Evolutionary conservation across 2,329 filamentous ascomycete genomes (phyloP).

Genomic region (Ophiocordyceps robertsii): DNA sequence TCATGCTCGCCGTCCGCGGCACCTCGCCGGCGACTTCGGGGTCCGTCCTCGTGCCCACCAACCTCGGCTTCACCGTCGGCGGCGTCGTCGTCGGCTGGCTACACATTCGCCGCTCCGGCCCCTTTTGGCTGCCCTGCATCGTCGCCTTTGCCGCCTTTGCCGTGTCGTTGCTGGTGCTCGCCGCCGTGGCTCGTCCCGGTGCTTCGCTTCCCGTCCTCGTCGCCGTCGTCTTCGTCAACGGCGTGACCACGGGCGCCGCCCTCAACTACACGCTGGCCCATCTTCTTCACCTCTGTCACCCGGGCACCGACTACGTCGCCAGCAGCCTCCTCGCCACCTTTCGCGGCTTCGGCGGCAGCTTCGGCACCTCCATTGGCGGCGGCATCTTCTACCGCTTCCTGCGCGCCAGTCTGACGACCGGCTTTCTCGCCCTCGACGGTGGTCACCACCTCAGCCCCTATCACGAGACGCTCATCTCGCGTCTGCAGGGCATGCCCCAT

Average conservation of each 20-base stretch:
- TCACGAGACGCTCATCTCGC: conserved; percentile 36
- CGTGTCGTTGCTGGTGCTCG: neutral
- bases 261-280: conserved; percentile 77
- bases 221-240: conserved; percentile 40
- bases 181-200: neutral
- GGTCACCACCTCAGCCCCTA: conserved; percentile 15
- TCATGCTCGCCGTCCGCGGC: conserved; percentile 37
- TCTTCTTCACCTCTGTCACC: conserved; percentile 55
- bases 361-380: conserved; percentile 67
- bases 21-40: conserved; percentile 53
- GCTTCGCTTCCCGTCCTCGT: conserved; percentile 47
- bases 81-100: conserved; percentile 61
- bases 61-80: conserved; percentile 63
- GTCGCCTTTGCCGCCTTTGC: conserved; percentile 12
- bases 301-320: conserved; percentile 58
- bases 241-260: conserved; percentile 22
- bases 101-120: conserved; percentile 59
- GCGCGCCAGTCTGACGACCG: conserved; percentile 12
- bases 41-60: conserved; percentile 68
- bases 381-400: conserved; percentile 58
- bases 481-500: conserved; percentile 42
- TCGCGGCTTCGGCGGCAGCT: conserved; percentile 67
- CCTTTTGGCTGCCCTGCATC: conserved; percentile 56
- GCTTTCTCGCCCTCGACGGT: conserved; percentile 36
- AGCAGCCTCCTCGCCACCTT: conserved; percentile 69